These are phyloP conservation scores for Metschnikowia lunata DNA, from an alignment of 805 yeast species.

Conservation along the genomic window DNA sequence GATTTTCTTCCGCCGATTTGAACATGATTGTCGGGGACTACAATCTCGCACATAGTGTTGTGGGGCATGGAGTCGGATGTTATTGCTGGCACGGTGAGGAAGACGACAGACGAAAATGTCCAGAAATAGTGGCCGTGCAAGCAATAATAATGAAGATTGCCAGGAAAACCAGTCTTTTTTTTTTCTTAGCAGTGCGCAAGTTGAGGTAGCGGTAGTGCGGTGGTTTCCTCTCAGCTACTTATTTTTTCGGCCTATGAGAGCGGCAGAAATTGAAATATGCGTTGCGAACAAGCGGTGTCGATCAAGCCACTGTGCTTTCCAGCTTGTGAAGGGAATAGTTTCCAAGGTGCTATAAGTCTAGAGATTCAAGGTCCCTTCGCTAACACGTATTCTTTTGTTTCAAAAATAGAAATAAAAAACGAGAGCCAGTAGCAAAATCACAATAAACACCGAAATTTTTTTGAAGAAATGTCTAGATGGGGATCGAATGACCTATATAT, in stretches of 20 bases:
- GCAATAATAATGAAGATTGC: too few relatives aligned
- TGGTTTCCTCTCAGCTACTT: background rate
- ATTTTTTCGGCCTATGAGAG: conserved; percentile 12
- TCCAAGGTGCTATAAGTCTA: too few relatives aligned
- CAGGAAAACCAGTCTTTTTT: too few relatives aligned
- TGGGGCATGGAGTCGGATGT: conserved; percentile 15
- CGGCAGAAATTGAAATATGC: conserved; percentile 7
- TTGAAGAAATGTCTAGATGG: too few relatives aligned
- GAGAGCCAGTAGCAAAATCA: too few relatives aligned
- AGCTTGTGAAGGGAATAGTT: too few relatives aligned
- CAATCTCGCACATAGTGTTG: conserved; percentile 20
- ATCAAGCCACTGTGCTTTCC: too few relatives aligned
- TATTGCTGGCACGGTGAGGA: background rate
- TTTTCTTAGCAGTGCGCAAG: conserved; percentile 4
- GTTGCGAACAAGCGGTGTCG: background rate
- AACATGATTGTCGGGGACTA: conserved; percentile 28
- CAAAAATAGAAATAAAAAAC: too few relatives aligned
- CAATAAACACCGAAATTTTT: too few relatives aligned
- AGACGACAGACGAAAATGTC: conserved; percentile 2
- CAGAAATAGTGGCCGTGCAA: background rate
- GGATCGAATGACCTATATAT: too few relatives aligned
- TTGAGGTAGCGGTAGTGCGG: background rate
- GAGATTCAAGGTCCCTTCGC: too few relatives aligned
- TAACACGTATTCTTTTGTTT: too few relatives aligned
- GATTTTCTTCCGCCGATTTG: conserved; percentile 89